Base-by-base conservation (phyloP, 2,329 filamentous ascomycete species). In the Huntiella decipiens region DNA sequence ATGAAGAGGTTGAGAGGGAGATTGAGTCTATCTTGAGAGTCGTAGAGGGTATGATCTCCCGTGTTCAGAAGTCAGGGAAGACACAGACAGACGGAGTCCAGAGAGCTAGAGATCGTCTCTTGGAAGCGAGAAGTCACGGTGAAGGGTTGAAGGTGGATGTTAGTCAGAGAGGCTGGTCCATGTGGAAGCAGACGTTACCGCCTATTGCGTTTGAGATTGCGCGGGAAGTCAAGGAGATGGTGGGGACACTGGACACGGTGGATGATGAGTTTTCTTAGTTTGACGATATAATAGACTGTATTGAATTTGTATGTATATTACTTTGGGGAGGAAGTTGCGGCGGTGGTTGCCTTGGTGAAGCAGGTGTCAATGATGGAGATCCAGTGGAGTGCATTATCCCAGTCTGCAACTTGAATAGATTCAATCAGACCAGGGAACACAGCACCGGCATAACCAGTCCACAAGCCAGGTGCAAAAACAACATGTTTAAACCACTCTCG, bases 401-500 rank as follows among this genome's bases (percentile, higher is more conserved):
- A 77, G 54, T 79, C 70, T 53, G 68, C 66, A 11, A 63, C 61
- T 48, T 78, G 73, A 49, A 79, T 76, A 45, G 71, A 74, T 58
- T 79, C 75, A 11, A 70, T 64, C 39, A 79, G 59, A 0, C 75
- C 73, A 0, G 75, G 75, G 58, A 74, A 78, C 11, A 78, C 74
- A 44, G 71, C 71, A 56, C 86, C 87, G 0, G 85, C 67, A 60
- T 95, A 95, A 0, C 87, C 87, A 0, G 85, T 94, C 85, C 86
- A 93, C 41, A 88, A 60, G 0, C 87, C 87, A 0, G 87, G 87
- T 1, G 87, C 87, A 61, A 92, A 95, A 1, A 95, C 81, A 2
- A 94, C 80, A 56, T 95, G 88, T 65, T 95, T 95, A 66, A 88
- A 96, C 86, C 86, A 95, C 17, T 66, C 66, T 50, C 88, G 67